A percentile compares a stretch with the other conserved stretches of the same genome.
Conservation (phyloP, 2,329 filamentous ascomycete genomes). For the Diplodia mutila region DNA sequence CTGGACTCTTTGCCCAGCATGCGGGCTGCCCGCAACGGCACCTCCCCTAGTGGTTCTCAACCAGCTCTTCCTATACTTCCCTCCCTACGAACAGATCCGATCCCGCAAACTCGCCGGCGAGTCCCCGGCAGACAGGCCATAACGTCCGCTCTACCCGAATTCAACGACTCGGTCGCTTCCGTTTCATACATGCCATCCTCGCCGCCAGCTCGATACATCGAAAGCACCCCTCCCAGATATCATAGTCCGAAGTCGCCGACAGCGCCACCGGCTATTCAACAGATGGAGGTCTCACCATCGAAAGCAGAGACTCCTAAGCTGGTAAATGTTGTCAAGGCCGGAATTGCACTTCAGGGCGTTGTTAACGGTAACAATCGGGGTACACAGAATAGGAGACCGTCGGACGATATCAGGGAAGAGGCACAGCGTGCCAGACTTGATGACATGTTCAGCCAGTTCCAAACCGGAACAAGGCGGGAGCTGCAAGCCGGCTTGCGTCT, state of each 20-base stretch:
- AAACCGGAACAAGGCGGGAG: slow-evolving; percentile 43
- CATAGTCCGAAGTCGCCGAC: slow-evolving; percentile 32
- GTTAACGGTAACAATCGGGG: slow-evolving; percentile 37
- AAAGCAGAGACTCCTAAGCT: slow-evolving; percentile 29
- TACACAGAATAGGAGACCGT: slow-evolving; percentile 28
- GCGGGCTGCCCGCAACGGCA: slow-evolving; percentile 33
- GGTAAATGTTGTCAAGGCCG: slow-evolving; percentile 43
- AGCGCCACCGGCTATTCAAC: slow-evolving; percentile 37
- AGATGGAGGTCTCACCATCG: slow-evolving; percentile 27
- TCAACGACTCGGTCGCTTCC: slow-evolving; percentile 19
- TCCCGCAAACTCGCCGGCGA: background rate
- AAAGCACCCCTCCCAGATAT: slow-evolving; percentile 36
- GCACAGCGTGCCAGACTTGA: slow-evolving; percentile 34
- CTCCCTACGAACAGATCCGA: slow-evolving; percentile 14
- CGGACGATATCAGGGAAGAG: slow-evolving; percentile 32
- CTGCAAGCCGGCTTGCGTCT: slow-evolving; percentile 44
- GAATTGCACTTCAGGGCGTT: slow-evolving; percentile 43
- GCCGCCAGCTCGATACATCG: slow-evolving; percentile 32
- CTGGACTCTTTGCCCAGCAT: slow-evolving; percentile 50
- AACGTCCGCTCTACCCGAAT: slow-evolving; percentile 10
- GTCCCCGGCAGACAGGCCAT: background rate
- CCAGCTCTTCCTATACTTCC: background rate
- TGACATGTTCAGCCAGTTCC: slow-evolving; percentile 45
- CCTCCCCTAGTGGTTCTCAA: background rate
- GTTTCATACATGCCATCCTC: slow-evolving; percentile 29